phyloP scores from a whole-genome alignment of 2,329 filamentous ascomycete genomes.

The Thielaviopsis ethacetica region DNA sequence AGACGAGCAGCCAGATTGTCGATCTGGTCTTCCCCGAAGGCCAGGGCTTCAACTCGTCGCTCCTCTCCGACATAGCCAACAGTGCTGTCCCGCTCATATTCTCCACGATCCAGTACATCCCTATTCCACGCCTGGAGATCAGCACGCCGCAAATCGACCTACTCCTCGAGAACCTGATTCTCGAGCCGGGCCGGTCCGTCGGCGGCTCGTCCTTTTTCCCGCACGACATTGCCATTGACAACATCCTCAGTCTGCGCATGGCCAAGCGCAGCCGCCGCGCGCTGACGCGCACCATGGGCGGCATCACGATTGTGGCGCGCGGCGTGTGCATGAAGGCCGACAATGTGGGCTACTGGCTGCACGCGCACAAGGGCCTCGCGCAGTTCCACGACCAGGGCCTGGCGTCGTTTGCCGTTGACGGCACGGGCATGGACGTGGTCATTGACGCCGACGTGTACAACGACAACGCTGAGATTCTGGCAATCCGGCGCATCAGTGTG shows the following conservation, averaged over 20 bases:
- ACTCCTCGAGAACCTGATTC: slow-evolving; percentile 74
- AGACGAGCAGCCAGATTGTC: slow-evolving; percentile 51
- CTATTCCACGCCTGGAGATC: slow-evolving; percentile 80
- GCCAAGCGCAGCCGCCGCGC: not conserved
- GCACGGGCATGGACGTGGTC: slow-evolving; percentile 72
- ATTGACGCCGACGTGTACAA: slow-evolving; percentile 72
- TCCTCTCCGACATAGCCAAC: slow-evolving; percentile 60
- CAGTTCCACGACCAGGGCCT: slow-evolving; percentile 70
- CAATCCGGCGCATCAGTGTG: slow-evolving; percentile 59
- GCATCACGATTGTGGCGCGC: slow-evolving; percentile 51
- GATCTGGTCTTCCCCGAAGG: slow-evolving; percentile 52
- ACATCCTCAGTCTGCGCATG: slow-evolving; percentile 67
- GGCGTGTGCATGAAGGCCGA: slow-evolving; percentile 72
- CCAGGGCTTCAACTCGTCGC: slow-evolving; percentile 46
- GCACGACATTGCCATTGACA: slow-evolving; percentile 62
- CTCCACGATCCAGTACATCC: slow-evolving; percentile 66
- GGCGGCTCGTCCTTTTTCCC: slow-evolving; percentile 82
- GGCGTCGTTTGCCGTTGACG: slow-evolving; percentile 70
- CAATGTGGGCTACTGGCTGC: slow-evolving; percentile 81
- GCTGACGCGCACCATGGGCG: slow-evolving; percentile 43
- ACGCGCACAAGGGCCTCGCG: slow-evolving; percentile 59
- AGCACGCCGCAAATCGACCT: slow-evolving; percentile 72
- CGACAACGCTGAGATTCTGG: slow-evolving; percentile 64
- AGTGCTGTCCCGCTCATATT: slow-evolving; percentile 68
- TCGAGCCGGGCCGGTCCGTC: slow-evolving; percentile 73